Conservation (phyloP, 2,329 filamentous ascomycete genomes). For the Ceratocystis cubensis region DNA sequence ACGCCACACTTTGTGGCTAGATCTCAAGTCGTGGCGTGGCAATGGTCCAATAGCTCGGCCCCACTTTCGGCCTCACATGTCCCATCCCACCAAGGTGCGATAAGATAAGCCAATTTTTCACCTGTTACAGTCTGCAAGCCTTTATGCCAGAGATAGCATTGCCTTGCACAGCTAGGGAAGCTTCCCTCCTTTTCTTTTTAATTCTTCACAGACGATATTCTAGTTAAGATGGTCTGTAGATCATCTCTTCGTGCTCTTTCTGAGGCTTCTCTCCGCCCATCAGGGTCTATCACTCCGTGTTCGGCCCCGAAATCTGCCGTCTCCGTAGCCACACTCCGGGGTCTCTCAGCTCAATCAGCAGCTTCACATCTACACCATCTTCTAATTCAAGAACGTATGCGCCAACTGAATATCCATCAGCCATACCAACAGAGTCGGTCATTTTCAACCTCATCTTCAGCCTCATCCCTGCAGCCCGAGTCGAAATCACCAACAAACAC, state of each 20-base stretch:
- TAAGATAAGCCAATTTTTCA: conserved; percentile 22
- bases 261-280: conserved; percentile 15
- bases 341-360: conserved; percentile 7
- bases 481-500: neutral
- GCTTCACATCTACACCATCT: conserved; percentile 5
- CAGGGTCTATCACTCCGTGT: neutral
- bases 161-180: neutral
- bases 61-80: conserved; percentile 13
- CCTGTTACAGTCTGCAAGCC: neutral
- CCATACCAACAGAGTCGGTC: conserved; percentile 2
- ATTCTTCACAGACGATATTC: neutral
- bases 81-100: conserved; percentile 16
- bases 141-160: neutral
- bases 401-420: conserved; percentile 5
- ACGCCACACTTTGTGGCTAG: conserved; percentile 2
- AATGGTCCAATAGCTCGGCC: neutral
- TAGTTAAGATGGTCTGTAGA: conserved; percentile 7
- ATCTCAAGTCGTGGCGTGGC: neutral
- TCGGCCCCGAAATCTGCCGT: neutral
- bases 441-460: conserved; percentile 3
- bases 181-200: neutral
- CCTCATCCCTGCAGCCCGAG: neutral
- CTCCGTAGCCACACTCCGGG: neutral
- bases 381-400: conserved; percentile 16
- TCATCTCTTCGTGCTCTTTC: conserved; percentile 18